phyloP scores from a whole-genome alignment of 2,329 filamentous ascomycete genomes.

The Calonectria pteridis region DNA sequence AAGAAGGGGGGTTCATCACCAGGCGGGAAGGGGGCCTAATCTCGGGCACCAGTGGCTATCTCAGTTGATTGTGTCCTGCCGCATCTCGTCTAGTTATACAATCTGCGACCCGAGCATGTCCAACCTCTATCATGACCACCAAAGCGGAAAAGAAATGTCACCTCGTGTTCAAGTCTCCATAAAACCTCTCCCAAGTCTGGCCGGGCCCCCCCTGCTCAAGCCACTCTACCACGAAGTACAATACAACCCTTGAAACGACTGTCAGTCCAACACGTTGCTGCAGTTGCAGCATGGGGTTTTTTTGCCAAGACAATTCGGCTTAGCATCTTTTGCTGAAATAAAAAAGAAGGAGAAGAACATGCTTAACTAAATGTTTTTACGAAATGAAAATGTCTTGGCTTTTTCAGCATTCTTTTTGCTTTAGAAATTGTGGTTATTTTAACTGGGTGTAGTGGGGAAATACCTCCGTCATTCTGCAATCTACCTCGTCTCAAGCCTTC shows the following conservation, averaged over 20 bases:
- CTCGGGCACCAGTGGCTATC: background rate
- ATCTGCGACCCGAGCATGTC: constrained; percentile 10
- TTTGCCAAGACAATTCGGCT: too few species aligned
- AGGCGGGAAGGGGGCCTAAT: background rate
- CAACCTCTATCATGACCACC: background rate
- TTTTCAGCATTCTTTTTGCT: too few species aligned
- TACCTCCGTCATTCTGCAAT: too few species aligned
- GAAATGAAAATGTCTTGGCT: too few species aligned
- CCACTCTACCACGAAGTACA: constrained; percentile 12
- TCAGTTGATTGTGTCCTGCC: constrained; percentile 3
- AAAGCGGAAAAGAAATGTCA: constrained; percentile 12
- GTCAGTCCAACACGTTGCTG: too few species aligned
- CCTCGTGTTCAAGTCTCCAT: constrained; percentile 20
- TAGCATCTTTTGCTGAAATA: too few species aligned
- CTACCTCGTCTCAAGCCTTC: constrained; percentile 21
- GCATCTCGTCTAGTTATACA: constrained; percentile 12
- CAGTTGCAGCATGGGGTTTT: too few species aligned
- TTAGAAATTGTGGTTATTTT: too few species aligned
- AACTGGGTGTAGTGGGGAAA: too few species aligned
- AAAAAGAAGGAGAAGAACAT: too few species aligned
- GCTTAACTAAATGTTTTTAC: too few species aligned
- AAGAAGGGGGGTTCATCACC: background rate
- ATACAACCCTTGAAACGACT: too few species aligned
- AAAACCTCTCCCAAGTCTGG: constrained; percentile 3
- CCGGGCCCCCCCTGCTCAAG: constrained; percentile 8